Evolutionary conservation across 2,329 filamentous ascomycete species (phyloP), one percentile per base, ranked within the genome.

Genomic region (Epichloe festucae): DNA sequence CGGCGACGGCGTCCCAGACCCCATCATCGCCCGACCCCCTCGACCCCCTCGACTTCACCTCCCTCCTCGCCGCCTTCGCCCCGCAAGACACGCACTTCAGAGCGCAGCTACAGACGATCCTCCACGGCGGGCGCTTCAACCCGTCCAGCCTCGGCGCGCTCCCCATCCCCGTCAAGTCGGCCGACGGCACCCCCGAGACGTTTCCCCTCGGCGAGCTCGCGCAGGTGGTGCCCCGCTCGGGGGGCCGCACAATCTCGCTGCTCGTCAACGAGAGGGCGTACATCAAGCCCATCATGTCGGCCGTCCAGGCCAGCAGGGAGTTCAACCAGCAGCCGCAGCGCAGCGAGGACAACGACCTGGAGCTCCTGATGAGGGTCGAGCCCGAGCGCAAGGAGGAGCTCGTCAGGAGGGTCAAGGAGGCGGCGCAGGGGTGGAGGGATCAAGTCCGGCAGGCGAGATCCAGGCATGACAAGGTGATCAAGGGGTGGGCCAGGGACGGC

Each of bases 291-390:
- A 73, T 80, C 66, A 73, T 78, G 70, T 73, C 69, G 59, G 77
- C 77, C 35, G 68, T 80, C 48, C 76, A 79, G 65, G 59, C 64
- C 34, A 73, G 69, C 59, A 60, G 63, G n/a, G 70, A 76, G 58
- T 79, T 76, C 65, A 80, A 80, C 69, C 77, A 80, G 71, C 77
- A 79, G 70, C 77, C 77, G 46, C 78, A 81, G 71, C 69, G 69
- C 19, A 71, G 71, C 61, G 69, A 74, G 45, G 77, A 81, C 62
- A 80, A 80, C 64, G 75, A 78, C 64, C 72, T 81, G 21, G 77
- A 81, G 68, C 72, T 81, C 52, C 59, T 75, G 31, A 69, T 81
- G 54, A 71, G 71, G 59, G 65, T 79, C 51, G 76, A 80, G 69
- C 65, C 70, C 34, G 75, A 77, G 67, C 65, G 65, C 56, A 69